phyloP scores from a whole-genome alignment of 73 alveolate genomes.

The Paramecium pentaurelia region DNA sequence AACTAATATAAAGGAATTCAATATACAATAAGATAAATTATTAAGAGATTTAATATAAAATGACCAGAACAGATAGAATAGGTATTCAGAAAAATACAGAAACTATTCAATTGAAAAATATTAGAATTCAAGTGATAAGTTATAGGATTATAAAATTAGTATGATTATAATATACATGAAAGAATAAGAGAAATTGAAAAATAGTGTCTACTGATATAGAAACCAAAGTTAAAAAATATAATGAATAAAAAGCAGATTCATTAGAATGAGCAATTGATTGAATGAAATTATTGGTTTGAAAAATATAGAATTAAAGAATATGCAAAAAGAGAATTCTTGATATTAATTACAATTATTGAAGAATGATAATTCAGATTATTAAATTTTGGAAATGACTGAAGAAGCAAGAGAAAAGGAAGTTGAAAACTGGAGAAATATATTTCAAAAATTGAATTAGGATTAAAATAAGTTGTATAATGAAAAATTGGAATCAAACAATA shows the following conservation, averaged over 20 bases:
- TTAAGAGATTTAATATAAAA: background rate
- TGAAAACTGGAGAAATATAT: background rate
- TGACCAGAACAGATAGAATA: background rate
- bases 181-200: background rate
- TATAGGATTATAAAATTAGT: background rate
- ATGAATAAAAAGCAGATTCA: background rate
- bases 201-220: constrained; percentile 14
- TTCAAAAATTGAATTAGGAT: background rate
- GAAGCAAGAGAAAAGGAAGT: background rate
- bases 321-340: background rate
- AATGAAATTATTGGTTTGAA: background rate
- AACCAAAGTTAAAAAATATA: background rate
- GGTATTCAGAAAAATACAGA: background rate
- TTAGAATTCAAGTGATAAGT: constrained; percentile 21
- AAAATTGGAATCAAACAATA: background rate
- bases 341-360: background rate
- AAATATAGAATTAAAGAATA: background rate
- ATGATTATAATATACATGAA: background rate
- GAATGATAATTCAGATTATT: background rate
- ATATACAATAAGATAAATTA: background rate
- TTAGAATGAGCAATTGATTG: background rate
- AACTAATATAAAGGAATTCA: background rate
- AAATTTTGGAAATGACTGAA: background rate
- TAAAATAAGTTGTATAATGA: background rate
- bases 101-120: background rate